Conservation (phyloP, 2,329 filamentous ascomycete genomes). For the Fusarium guadeloupense region DNA sequence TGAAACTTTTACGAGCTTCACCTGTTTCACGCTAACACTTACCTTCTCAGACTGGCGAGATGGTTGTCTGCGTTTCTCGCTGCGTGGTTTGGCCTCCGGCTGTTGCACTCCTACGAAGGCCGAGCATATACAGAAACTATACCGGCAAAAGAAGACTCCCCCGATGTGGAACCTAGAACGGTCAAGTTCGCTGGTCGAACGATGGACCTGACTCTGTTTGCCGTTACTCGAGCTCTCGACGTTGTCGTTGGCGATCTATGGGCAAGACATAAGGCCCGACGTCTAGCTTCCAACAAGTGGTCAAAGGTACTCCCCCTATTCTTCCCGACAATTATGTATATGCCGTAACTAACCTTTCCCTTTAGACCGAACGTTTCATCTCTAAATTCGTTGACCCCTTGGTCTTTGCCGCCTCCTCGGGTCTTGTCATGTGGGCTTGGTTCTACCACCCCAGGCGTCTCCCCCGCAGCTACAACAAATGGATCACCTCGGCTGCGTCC, state of each 20-base stretch:
- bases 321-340: not conserved
- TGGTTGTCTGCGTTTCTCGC: conserved; percentile 68
- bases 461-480: conserved; percentile 78
- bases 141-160: conserved; percentile 43
- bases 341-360: conserved; percentile 24
- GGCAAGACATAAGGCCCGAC: conserved; percentile 58
- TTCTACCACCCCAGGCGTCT: conserved; percentile 78
- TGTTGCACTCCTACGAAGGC: conserved; percentile 66
- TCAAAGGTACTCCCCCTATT: conserved; percentile 50
- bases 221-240: conserved; percentile 76
- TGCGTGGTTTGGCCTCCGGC: conserved; percentile 64
- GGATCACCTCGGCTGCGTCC: conserved; percentile 81
- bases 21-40: conserved; percentile 19
- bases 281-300: conserved; percentile 58
- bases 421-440: conserved; percentile 89
- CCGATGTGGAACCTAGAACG: conserved; percentile 40
- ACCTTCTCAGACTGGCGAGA: conserved; percentile 58
- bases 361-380: conserved; percentile 47
- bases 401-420: conserved; percentile 76
- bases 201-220: conserved; percentile 84
- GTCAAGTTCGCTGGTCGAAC: conserved; percentile 71
- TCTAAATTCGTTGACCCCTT: conserved; percentile 66
- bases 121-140: conserved; percentile 54
- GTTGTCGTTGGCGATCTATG: conserved; percentile 74
- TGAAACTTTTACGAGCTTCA: not conserved